Conservation (phyloP, 2,329 filamentous ascomycete species). For the Fusarium cyanostomum region DNA sequence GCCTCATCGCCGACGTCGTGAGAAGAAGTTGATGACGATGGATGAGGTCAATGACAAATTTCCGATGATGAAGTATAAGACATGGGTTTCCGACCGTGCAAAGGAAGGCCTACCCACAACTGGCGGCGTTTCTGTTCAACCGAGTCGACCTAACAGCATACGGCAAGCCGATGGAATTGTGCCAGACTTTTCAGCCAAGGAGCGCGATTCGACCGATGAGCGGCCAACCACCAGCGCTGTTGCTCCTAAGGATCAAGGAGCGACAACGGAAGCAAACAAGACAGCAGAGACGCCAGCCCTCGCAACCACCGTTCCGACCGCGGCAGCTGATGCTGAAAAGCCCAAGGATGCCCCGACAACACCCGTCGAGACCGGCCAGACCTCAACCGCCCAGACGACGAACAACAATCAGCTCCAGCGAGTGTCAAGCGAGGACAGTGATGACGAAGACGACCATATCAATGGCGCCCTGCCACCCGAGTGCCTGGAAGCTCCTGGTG, state of each 20-base stretch:
- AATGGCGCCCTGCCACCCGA: constrained; percentile 84
- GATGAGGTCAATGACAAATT: constrained; percentile 99
- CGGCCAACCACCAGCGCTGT: constrained; percentile 44
- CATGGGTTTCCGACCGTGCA: constrained; percentile 86
- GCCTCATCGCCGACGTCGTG: constrained; percentile 84
- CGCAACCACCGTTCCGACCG: constrained; percentile 31
- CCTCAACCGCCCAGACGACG: constrained; percentile 33
- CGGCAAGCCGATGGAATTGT: constrained; percentile 70
- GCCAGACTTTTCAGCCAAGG: constrained; percentile 56
- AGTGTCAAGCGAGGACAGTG: constrained; percentile 61
- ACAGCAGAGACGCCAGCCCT: constrained; percentile 20
- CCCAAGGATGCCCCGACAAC: constrained; percentile 29
- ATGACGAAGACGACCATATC: constrained; percentile 83
- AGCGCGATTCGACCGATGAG: constrained; percentile 57
- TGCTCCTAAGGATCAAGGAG: constrained; percentile 27
- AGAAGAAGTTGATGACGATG: constrained; percentile 99
- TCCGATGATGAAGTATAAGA: constrained; percentile 95
- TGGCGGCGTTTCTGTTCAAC: constrained; percentile 81
- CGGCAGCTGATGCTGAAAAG: constrained; percentile 32
- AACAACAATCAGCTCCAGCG: constrained; percentile 49
- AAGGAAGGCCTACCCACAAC: constrained; percentile 83
- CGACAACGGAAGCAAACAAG: constrained; percentile 22
- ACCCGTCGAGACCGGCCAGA: constrained; percentile 38
- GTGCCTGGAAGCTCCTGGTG: constrained; percentile 81
- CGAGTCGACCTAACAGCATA: constrained; percentile 78